A percentile compares a stretch with the other conserved stretches of the same genome.
Conservation (phyloP, 192 early-diverging fungal genomes). For the Funneliformis mosseae region DNA sequence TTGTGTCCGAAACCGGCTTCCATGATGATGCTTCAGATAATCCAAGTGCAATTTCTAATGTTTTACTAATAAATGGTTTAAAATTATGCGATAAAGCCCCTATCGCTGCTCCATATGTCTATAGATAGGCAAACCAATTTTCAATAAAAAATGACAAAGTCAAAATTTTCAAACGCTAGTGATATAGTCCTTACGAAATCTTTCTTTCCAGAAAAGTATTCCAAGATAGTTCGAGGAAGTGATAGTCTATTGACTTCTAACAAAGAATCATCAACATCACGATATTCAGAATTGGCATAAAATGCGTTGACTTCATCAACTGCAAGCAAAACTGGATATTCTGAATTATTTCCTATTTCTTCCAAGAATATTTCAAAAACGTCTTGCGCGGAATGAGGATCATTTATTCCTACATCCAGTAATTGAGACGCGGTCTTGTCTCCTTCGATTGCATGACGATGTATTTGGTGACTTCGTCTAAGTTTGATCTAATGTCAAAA, state of each 20-base stretch:
- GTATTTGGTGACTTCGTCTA: slow-evolving; percentile 32
- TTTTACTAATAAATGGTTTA: slow-evolving; percentile 42
- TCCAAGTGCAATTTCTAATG: slow-evolving; percentile 44
- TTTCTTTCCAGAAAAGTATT: slow-evolving; percentile 51
- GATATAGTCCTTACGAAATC: slow-evolving; percentile 34
- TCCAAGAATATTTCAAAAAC: slow-evolving; percentile 52
- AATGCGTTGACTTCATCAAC: slow-evolving; percentile 57
- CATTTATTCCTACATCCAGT: slow-evolving; percentile 48
- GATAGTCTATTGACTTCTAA: slow-evolving; percentile 47
- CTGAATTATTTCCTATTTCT: slow-evolving; percentile 43
- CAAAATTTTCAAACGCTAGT: neutral
- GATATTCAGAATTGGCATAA: slow-evolving; percentile 50
- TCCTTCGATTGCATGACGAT: slow-evolving; percentile 39
- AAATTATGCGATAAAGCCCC: slow-evolving; percentile 42
- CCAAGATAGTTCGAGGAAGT: slow-evolving; percentile 49
- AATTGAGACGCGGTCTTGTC: slow-evolving; percentile 41
- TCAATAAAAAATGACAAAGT: neutral
- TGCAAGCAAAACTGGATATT: slow-evolving; percentile 51
- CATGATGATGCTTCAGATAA: slow-evolving; percentile 41
- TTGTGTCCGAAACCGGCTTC: slow-evolving; percentile 36
- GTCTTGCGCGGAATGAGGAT: slow-evolving; percentile 45
- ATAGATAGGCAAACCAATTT: neutral
- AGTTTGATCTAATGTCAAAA: slow-evolving; percentile 19
- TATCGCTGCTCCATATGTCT: slow-evolving; percentile 46
- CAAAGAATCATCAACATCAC: slow-evolving; percentile 40